Evolutionary conservation across 176 grass and related monocot genomes (phyloP), one percentile per base, ranked within the genome.

Genomic region (Elymus sibiricus): DNA sequence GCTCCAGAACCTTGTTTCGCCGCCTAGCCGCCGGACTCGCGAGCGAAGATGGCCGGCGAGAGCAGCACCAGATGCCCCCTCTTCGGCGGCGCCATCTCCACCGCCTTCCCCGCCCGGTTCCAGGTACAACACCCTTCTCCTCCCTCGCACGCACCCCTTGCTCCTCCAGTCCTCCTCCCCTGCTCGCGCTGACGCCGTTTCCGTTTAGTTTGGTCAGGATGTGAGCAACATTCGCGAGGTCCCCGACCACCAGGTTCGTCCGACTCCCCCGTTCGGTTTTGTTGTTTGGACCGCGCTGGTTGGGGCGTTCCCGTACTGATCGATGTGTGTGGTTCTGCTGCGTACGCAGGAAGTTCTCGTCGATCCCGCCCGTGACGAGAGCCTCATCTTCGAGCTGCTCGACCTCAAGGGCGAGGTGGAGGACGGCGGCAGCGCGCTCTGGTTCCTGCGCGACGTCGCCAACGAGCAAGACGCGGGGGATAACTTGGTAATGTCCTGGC

Each of bases 361-460:
- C n/a, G 97, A 98, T 27, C 88, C 97, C 0, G 24, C 70, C 49
- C 90, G 97, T 79, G 97, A 98, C 53, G 94, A 98, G 90, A 95
- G 93, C 84, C 76, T 94, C 64, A 91, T 98, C 84, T 86, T 98
- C 90, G 94, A 98, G 92, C 88, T 98, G 64, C 82, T 98, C 61
- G 96, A 98, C 82, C 86, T 94, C 59, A 98, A 98, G 88, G 31
- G 27, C 77, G 93, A 95, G 88, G 88, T 98, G 46, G 92, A 82
- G 8, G 92, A 94, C 76, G 74, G 53, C 22, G 90, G 87, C 77
- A 94, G 96, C 86, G 90, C 92, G 31, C 82, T 90, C 60, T 98
- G 93, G 96, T 95, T 98, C 82, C 81, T 98, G 16, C 90, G 84
- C 15, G 93, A 98, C 90, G 84, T 98, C 65, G 94, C 97, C 31